phyloP scores from a whole-genome alignment of 1,139 yeast species.

The Wickerhamomyces sp. region DNA sequence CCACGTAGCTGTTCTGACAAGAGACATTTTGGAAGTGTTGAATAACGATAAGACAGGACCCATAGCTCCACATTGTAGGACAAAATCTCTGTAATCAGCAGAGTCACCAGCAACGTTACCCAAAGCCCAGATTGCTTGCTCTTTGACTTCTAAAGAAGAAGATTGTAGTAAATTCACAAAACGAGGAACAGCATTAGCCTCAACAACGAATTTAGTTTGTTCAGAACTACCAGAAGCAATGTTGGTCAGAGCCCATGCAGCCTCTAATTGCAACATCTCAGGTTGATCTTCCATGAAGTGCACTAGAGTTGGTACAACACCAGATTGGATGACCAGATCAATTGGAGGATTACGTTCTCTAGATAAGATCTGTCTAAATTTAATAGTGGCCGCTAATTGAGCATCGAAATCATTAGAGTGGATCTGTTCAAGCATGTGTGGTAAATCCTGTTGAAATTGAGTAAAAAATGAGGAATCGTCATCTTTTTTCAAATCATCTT shows the following conservation, averaged over 20 bases:
- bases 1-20: constrained; percentile 97
- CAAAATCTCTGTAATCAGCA: constrained; percentile 82
- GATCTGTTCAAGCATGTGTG: constrained; percentile 80
- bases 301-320: constrained; percentile 89
- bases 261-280: constrained; percentile 90
- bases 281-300: constrained; percentile 80
- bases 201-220: constrained; percentile 88
- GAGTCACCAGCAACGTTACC: constrained; percentile 99
- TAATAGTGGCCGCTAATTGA: constrained; percentile 85
- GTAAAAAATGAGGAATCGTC: constrained; percentile 35
- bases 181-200: constrained; percentile 88
- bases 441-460: constrained; percentile 72
- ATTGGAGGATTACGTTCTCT: constrained; percentile 98
- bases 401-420: constrained; percentile 72
- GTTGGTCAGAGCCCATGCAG: constrained; percentile 98
- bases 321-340: constrained; percentile 85
- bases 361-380: constrained; percentile 88
- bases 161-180: constrained; percentile 81
- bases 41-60: constrained; percentile 79
- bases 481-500: constrained; percentile 29
- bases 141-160: constrained; percentile 85
- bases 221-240: constrained; percentile 94
- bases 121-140: constrained; percentile 98
- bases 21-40: constrained; percentile 75
- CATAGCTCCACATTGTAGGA: constrained; percentile 81